Evolutionary conservation across 345 rosid species (phyloP).

Genomic region (Pugionium cornutum): DNA sequence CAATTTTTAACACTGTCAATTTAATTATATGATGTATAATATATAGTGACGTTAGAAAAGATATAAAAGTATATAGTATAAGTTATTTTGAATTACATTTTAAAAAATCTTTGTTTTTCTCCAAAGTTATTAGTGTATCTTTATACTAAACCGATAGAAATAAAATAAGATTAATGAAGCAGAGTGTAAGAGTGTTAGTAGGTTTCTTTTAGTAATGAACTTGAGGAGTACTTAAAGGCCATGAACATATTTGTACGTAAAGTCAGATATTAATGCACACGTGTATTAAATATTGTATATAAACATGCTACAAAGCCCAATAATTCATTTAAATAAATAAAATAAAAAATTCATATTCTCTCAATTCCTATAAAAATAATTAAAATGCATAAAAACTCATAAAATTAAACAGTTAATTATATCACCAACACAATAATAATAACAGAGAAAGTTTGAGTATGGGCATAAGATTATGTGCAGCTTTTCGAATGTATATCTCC

Average conservation of each 20-base stretch:
- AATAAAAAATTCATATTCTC: too few relatives aligned
- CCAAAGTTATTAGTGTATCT: not conserved
- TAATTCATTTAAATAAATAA: not conserved
- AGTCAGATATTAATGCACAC: slow-evolving; percentile 25
- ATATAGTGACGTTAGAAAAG: too few relatives aligned
- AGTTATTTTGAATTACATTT: not conserved
- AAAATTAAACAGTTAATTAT: too few relatives aligned
- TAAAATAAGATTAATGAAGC: not conserved
- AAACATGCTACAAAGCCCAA: slow-evolving; percentile 12
- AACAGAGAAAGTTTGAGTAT: not conserved
- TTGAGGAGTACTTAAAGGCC: slow-evolving; percentile 27
- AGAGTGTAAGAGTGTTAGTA: slow-evolving; percentile 8
- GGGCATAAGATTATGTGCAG: not conserved
- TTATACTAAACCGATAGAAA: not conserved
- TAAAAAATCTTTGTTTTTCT: not conserved
- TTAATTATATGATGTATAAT: too few relatives aligned
- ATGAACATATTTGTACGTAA: slow-evolving; percentile 31
- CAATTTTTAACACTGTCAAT: too few relatives aligned
- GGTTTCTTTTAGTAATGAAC: slow-evolving; percentile 29
- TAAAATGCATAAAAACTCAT: too few relatives aligned
- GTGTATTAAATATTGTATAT: slow-evolving; percentile 13
- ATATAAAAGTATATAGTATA: too few relatives aligned
- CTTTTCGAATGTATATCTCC: slow-evolving; percentile 1
- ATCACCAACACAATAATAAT: not conserved
- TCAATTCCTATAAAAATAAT: too few relatives aligned